These are phyloP conservation scores for Evernia prunastri DNA, from an alignment of 495 filamentous ascomycete species.

Conservation along the genomic window DNA sequence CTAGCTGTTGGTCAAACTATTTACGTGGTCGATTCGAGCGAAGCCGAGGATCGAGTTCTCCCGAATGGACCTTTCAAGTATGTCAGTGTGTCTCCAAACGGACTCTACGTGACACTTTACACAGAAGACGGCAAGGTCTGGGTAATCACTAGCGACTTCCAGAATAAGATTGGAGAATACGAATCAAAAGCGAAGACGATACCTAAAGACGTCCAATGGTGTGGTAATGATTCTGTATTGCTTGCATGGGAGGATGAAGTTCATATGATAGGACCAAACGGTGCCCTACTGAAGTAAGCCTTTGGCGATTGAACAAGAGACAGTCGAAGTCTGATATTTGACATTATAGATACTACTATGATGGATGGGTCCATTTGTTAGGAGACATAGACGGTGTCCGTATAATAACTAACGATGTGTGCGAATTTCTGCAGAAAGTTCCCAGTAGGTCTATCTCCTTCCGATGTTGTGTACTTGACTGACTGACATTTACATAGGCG, in stretches of 20 bases:
- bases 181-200: constrained; percentile 78
- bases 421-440: constrained; percentile 92
- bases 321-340: neutral
- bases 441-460: constrained; percentile 42
- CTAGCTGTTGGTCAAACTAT: constrained; percentile 81
- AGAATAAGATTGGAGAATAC: constrained; percentile 84
- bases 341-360: constrained; percentile 68
- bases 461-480: neutral
- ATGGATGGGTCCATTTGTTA: constrained; percentile 81
- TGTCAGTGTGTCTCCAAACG: constrained; percentile 83
- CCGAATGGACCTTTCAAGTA: constrained; percentile 90
- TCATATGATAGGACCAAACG: constrained; percentile 85
- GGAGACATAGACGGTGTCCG: constrained; percentile 85
- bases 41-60: constrained; percentile 83
- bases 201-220: constrained; percentile 89
- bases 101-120: constrained; percentile 79
- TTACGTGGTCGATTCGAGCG: constrained; percentile 76
- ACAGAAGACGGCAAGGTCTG: constrained; percentile 79
- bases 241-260: constrained; percentile 98
- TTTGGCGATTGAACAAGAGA: neutral
- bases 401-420: constrained; percentile 81
- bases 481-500: constrained; percentile 41
- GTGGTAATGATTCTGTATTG: constrained; percentile 89
- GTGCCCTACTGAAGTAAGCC: constrained; percentile 59
- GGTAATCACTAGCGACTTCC: constrained; percentile 92